Evolutionary conservation across 129 eudicot species (phyloP).

Genomic region (Gnaphalium uliginosum): DNA sequence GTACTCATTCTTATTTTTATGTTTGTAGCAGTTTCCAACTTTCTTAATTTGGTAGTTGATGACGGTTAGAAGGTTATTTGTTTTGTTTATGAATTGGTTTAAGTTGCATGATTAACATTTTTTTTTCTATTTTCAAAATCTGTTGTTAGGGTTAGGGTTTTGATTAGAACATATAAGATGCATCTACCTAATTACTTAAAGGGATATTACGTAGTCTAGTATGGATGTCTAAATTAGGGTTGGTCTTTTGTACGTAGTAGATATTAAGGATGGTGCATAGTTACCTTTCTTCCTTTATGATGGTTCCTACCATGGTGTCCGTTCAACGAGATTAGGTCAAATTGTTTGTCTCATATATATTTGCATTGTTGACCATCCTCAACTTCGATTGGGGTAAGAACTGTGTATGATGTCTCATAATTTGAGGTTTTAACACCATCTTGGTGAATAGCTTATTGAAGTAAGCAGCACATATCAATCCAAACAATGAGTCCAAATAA

Average conservation of each 20-base stretch:
- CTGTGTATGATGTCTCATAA: background rate
- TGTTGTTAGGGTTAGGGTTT: slow-evolving; percentile 15
- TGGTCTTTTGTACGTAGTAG: background rate
- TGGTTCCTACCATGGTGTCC: background rate
- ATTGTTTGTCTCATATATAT: background rate
- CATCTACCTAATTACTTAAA: background rate
- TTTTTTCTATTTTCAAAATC: background rate
- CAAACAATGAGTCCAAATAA: background rate
- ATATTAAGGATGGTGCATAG: background rate
- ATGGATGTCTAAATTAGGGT: slow-evolving; percentile 12
- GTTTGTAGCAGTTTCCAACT: background rate
- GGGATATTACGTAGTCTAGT: background rate
- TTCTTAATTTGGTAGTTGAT: background rate
- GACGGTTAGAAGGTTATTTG: background rate
- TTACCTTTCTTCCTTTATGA: background rate
- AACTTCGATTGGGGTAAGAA: background rate
- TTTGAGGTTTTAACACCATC: background rate
- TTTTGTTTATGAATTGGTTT: background rate
- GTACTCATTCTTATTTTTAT: background rate
- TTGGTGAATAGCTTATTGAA: background rate
- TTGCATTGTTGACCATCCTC: background rate
- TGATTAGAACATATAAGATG: background rate
- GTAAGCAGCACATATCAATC: background rate
- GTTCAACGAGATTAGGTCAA: background rate
- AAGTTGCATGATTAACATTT: slow-evolving; percentile 9